Evolutionary conservation across 108 stramenopile genomes (phyloP).

Genomic region (Epipyxis sp.): DNA sequence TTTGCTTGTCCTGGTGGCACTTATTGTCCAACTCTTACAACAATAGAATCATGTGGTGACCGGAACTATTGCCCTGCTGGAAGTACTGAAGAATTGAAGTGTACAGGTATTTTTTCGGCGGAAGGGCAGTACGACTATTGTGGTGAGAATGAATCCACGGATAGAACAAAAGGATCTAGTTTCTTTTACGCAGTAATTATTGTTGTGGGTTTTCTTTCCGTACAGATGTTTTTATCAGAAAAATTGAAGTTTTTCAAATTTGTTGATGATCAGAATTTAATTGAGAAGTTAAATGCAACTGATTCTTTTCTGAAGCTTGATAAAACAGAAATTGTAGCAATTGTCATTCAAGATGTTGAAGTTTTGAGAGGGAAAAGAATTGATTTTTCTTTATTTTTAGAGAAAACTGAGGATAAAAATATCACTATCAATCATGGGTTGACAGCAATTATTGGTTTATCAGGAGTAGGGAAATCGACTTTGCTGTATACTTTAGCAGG

Average conservation of each 20-base stretch:
- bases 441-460: constrained; percentile 40
- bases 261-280: not conserved
- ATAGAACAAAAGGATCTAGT: not conserved
- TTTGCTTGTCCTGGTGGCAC: not conserved
- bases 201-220: not conserved
- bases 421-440: not conserved
- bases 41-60: not conserved
- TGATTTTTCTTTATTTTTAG: not conserved
- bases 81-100: not conserved
- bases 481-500: constrained; percentile 9
- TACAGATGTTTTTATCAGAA: not conserved
- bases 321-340: not conserved
- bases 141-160: not conserved
- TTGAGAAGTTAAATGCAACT: not conserved
- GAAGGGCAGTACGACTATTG: too few species aligned
- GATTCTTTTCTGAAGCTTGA: not conserved
- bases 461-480: constrained; percentile 43
- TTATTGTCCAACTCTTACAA: not conserved
- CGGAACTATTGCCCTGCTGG: not conserved
- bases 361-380: not conserved
- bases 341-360: not conserved
- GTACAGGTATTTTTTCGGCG: not conserved
- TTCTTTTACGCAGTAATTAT: not conserved
- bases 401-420: not conserved
- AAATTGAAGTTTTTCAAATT: too few species aligned